Percentiles rank a stretch among this genome's conserved stretches.
These are phyloP conservation scores for Blastocystis sp. DNA, from an alignment of 352 stramenopile species.

Conservation along the genomic window DNA sequence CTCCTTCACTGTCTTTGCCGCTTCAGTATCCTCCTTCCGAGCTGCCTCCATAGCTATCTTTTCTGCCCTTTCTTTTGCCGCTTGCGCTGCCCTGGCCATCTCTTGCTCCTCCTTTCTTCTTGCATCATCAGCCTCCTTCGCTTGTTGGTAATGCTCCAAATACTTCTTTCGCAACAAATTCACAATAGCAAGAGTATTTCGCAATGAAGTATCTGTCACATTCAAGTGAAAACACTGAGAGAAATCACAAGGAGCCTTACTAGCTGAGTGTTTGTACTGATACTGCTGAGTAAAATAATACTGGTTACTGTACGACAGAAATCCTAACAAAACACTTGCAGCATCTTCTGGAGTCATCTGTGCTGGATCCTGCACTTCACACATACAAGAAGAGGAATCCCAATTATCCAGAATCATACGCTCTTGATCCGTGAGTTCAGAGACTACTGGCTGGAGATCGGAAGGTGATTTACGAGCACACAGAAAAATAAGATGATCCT, in stretches of 20 bases:
- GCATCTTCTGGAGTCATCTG: neutral
- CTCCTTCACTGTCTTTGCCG: neutral
- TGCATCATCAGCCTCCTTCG: neutral
- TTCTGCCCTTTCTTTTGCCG: neutral
- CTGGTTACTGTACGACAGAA: neutral
- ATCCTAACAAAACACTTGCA: neutral
- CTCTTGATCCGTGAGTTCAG: neutral
- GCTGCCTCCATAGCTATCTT: neutral
- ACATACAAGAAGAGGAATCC: neutral
- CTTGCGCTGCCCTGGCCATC: neutral
- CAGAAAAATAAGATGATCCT: neutral
- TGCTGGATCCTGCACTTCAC: neutral
- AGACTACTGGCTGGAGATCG: neutral
- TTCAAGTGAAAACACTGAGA: conserved; percentile 5
- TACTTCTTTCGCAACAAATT: neutral
- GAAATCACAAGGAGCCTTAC: neutral
- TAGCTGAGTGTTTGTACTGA: neutral
- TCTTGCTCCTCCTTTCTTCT: neutral
- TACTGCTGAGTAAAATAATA: neutral
- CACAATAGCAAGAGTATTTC: neutral
- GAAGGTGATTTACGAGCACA: neutral
- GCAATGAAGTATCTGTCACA: conserved; percentile 24
- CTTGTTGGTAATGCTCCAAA: neutral
- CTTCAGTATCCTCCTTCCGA: neutral
- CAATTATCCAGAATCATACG: neutral